Base-by-base conservation (phyloP, 2,329 filamentous ascomycete species). In the Aspergillus aculeatinus region DNA sequence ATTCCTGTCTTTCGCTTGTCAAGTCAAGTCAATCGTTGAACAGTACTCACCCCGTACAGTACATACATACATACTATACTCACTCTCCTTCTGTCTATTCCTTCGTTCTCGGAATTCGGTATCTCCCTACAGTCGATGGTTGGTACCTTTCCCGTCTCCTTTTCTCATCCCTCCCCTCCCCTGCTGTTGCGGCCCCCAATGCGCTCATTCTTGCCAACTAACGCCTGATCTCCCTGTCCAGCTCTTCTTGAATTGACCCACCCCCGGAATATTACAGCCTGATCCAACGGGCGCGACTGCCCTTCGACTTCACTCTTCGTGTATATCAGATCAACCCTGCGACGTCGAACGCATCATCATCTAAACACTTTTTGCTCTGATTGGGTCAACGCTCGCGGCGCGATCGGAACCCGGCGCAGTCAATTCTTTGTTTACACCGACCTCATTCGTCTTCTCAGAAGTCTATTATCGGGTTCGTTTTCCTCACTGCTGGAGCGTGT, bases 111-210 rank as follows among this genome's bases (percentile, higher is more conserved):
- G 54, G 47, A 56, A 33, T 60, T 33, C 63, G 54, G 48, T 57
- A 33, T 60, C 58, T 57, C 60, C 61, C 51, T 66, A 62, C 50
- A 48, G 60, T 59, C 63, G 54, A 39, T 57, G 51, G 31, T 59
- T 59, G 59, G 54, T 60, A 53, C 48, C 61, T 44, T 25, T 62
- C 39, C 62, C 58, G 60, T 60, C 48, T 58, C 58, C 58, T 67
- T 54, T 25, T 53, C 23, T 48, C 54, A 56, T 59, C 48, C 39
- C 51, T 48, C 49, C 42, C 47, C 50, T 56, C 60, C 42, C 53
- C 51, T 52, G 53, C 60, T 55, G 55, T 63, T 60, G 52, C 51
- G 55, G 48, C 55, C 61, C 59, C 55, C 35, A 44, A 47, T 51
- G 21, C 58, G 52, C 52, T 54, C 47, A 21, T 29, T 59, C 58